Evolutionary conservation across 805 yeast genomes (phyloP).

Genomic region (Saccharomycopsis fibuligera): DNA sequence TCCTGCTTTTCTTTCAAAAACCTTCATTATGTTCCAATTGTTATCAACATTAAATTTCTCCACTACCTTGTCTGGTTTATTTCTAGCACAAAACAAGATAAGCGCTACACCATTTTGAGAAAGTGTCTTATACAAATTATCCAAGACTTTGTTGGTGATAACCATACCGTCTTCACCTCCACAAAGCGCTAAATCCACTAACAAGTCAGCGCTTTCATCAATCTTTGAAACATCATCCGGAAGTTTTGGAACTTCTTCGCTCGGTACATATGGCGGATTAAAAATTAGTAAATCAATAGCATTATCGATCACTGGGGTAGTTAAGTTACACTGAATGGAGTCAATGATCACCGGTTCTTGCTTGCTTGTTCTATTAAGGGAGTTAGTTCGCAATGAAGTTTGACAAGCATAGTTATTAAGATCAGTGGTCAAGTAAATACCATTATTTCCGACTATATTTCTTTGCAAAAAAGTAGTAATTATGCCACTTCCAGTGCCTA

Average conservation of each 20-base stretch:
- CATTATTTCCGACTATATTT: conserved; percentile 40
- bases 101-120: conserved; percentile 68
- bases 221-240: neutral
- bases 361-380: conserved; percentile 23
- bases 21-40: conserved; percentile 51
- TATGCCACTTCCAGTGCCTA: conserved; percentile 92
- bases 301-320: conserved; percentile 39
- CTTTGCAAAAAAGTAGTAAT: conserved; percentile 71
- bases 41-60: conserved; percentile 32
- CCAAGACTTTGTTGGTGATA: conserved; percentile 62
- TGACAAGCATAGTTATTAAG: conserved; percentile 71
- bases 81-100: conserved; percentile 86
- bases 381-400: conserved; percentile 42
- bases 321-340: conserved; percentile 50
- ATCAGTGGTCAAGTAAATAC: conserved; percentile 67
- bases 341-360: conserved; percentile 32
- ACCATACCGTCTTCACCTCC: conserved; percentile 93
- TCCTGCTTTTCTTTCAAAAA: conserved; percentile 77
- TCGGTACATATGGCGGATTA: conserved; percentile 97
- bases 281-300: conserved; percentile 70
- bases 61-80: conserved; percentile 63
- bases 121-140: conserved; percentile 46
- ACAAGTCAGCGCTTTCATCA: conserved; percentile 36
- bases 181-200: conserved; percentile 85
- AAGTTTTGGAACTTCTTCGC: conserved; percentile 56